phyloP scores from a whole-genome alignment of 2,329 filamentous ascomycete species.

The Pyrenophora graminea region DNA sequence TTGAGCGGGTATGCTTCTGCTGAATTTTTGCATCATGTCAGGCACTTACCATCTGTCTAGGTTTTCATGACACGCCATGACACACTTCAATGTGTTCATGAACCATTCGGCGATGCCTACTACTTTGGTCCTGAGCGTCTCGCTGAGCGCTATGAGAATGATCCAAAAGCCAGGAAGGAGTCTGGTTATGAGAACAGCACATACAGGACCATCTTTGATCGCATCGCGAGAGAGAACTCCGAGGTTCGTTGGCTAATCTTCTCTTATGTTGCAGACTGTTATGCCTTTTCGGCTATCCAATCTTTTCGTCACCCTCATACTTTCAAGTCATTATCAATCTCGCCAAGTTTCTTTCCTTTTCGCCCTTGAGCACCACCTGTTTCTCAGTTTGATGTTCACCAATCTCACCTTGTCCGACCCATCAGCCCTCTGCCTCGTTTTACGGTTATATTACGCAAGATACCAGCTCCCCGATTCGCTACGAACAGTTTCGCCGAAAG shows the following conservation, averaged over 20 bases:
- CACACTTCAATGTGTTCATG: slow-evolving; percentile 81
- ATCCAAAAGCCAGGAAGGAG: slow-evolving; percentile 58
- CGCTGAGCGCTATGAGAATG: slow-evolving; percentile 74
- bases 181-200: slow-evolving; percentile 73
- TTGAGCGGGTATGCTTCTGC: slow-evolving; percentile 74
- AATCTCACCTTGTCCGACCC: background rate
- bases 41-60: slow-evolving; percentile 23
- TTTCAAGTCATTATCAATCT: background rate
- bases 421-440: background rate
- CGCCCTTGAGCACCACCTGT: slow-evolving; percentile 21
- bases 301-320: background rate
- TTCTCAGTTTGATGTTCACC: background rate
- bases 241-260: slow-evolving; percentile 63
- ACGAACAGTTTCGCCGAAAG: background rate
- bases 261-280: background rate
- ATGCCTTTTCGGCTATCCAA: background rate
- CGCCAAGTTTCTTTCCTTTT: slow-evolving; percentile 8
- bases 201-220: slow-evolving; percentile 76
- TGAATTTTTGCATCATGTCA: background rate
- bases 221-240: slow-evolving; percentile 70
- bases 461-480: background rate
- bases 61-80: slow-evolving; percentile 96
- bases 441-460: background rate
- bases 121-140: slow-evolving; percentile 94
- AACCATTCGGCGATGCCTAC: slow-evolving; percentile 95